Evolutionary conservation across 306 rosid genomes (phyloP).

Genomic region (Quercus gilva): DNA sequence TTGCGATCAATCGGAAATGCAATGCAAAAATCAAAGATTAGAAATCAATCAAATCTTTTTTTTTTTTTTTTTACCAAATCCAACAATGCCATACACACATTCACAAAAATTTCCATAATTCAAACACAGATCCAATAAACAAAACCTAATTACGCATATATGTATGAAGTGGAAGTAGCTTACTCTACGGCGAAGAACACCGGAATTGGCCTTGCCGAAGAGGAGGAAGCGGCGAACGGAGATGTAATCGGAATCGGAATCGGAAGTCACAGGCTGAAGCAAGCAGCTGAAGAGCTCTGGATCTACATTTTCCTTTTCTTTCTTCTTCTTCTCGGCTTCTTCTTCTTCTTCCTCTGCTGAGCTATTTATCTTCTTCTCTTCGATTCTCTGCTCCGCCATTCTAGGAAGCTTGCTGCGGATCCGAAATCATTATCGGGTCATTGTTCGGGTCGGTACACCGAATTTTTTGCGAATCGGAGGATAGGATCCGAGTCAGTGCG

Average conservation of each 20-base stretch:
- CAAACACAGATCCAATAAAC: not conserved
- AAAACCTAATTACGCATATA: not conserved
- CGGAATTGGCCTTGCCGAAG: slow-evolving; percentile 60
- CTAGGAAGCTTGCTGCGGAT: slow-evolving; percentile 16
- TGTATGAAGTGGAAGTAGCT: not conserved
- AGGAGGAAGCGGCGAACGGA: slow-evolving; percentile 85
- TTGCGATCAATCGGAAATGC: not conserved
- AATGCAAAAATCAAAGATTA: not conserved
- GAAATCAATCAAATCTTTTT: not conserved
- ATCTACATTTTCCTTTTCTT: slow-evolving; percentile 42
- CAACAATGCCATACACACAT: not conserved
- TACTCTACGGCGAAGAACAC: slow-evolving; percentile 57
- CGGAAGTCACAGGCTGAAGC: slow-evolving; percentile 63
- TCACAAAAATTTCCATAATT: not conserved
- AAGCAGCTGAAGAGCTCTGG: slow-evolving; percentile 67
- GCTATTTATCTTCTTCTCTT: slow-evolving; percentile 20
- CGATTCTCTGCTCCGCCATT: slow-evolving; percentile 43
- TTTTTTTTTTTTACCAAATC: not conserved
- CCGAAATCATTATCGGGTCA: slow-evolving; percentile 34
- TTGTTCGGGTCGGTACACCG: slow-evolving; percentile 18
- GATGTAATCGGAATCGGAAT: slow-evolving; percentile 54
- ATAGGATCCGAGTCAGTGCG: slow-evolving; percentile 2
- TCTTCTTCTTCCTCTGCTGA: slow-evolving; percentile 20
- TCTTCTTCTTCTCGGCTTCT: slow-evolving; percentile 8
- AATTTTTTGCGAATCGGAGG: slow-evolving; percentile 30